phyloP scores from a whole-genome alignment of 768 basidiomycete genomes.

The Hirschioporus abietinus region DNA sequence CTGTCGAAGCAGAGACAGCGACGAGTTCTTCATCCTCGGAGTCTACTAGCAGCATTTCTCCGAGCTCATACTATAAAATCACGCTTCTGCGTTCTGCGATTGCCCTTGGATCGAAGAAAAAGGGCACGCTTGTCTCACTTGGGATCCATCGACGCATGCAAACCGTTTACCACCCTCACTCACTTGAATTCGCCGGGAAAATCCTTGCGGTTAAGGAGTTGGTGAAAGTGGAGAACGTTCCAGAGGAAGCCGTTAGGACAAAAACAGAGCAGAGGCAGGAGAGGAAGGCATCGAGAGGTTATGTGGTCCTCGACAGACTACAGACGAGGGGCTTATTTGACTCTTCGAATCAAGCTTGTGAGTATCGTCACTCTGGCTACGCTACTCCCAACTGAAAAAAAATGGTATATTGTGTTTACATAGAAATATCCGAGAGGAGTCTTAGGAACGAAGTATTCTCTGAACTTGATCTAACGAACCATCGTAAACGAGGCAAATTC shows the following conservation, averaged over 20 bases:
- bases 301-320: slow-evolving; percentile 37
- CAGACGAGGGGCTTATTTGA: not conserved
- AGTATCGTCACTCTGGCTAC: not conserved
- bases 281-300: slow-evolving; percentile 64
- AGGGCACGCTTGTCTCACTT: slow-evolving; percentile 73
- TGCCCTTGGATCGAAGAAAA: slow-evolving; percentile 64
- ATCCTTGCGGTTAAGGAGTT: slow-evolving; percentile 88
- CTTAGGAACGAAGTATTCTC: no score
- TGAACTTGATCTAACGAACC: no score
- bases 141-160: slow-evolving; percentile 81
- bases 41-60: slow-evolving; percentile 12
- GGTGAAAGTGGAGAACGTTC: slow-evolving; percentile 83
- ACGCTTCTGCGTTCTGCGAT: slow-evolving; percentile 86
- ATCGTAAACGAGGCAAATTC: no score
- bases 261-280: slow-evolving; percentile 63
- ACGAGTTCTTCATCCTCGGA: not conserved
- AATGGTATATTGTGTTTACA: no score
- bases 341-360: not conserved
- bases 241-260: slow-evolving; percentile 58
- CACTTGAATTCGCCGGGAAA: slow-evolving; percentile 74
- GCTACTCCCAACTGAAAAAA: not conserved
- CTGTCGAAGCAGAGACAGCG: not conserved
- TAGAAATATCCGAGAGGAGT: no score
- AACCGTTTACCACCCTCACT: slow-evolving; percentile 76
- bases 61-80: slow-evolving; percentile 79